Percentiles rank a stretch among this genome's conserved stretches.
Evolutionary conservation across 73 alveolate genomes (phyloP).

Genomic region (Paramecium tetraurelia): DNA sequence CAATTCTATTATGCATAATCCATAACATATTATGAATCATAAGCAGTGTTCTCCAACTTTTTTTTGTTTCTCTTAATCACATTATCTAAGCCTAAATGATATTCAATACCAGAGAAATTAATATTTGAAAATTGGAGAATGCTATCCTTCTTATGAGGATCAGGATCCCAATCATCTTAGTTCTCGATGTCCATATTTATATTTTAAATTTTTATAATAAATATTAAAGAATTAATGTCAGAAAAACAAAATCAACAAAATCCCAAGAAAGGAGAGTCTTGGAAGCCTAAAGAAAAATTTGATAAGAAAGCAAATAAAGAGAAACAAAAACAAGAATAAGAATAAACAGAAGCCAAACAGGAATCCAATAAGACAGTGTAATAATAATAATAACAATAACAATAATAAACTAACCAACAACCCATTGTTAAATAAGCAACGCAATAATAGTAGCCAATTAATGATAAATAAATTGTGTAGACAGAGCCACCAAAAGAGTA

Average conservation of each 20-base stretch:
- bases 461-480: not conserved
- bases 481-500: not conserved
- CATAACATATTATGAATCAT: not conserved
- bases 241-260: not conserved
- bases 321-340: not conserved
- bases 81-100: not conserved
- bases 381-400: not conserved
- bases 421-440: not conserved
- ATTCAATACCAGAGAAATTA: not conserved
- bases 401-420: not conserved
- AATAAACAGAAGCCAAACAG: not conserved
- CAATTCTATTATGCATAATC: slow-evolving; percentile 13
- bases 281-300: slow-evolving; percentile 49
- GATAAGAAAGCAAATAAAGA: slow-evolving; percentile 48
- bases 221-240: slow-evolving; percentile 3
- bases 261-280: slow-evolving; percentile 27
- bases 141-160: not conserved
- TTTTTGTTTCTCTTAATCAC: not conserved
- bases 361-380: not conserved
- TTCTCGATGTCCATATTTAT: not conserved
- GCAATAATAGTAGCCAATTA: not conserved
- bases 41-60: not conserved
- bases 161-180: not conserved
- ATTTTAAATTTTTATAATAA: not conserved
- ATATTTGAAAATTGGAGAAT: not conserved